Conservation (phyloP, 768 basidiomycete species). For the Lactifluus echinatus region DNA sequence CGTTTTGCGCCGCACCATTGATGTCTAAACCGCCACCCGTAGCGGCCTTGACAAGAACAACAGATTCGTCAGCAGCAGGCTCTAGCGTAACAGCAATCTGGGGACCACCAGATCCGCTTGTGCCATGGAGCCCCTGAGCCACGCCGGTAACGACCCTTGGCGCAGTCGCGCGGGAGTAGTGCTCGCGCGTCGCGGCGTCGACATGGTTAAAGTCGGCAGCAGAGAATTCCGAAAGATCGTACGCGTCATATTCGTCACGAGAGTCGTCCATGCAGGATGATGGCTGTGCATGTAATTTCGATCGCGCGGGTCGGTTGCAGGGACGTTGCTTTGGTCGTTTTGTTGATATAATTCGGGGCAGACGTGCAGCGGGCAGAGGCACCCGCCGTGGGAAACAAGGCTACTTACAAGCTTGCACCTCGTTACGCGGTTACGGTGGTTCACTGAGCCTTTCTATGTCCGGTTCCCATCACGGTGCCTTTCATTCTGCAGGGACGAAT, state of each 20-base stretch:
- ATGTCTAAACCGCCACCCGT: not conserved
- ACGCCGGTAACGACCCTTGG: not conserved
- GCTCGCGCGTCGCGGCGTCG: slow-evolving; percentile 8
- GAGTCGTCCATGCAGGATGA: slow-evolving; percentile 1
- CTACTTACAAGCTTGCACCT: no score
- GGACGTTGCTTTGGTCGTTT: no score
- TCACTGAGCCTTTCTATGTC: no score
- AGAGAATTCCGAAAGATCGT: slow-evolving; percentile 21
- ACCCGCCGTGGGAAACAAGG: no score
- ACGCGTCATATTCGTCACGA: slow-evolving; percentile 18
- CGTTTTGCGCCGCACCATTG: not conserved
- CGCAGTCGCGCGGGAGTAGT: not conserved
- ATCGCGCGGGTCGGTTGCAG: not conserved
- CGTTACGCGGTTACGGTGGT: no score
- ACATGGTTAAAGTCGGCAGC: slow-evolving; percentile 10
- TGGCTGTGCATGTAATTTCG: not conserved
- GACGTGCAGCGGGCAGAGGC: no score
- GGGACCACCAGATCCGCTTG: slow-evolving; percentile 15
- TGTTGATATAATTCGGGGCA: no score
- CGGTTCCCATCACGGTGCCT: no score
- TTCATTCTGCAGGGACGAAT: not conserved
- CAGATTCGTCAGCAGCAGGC: slow-evolving; percentile 7
- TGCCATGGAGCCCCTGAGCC: not conserved
- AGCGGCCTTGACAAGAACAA: slow-evolving; percentile 12
- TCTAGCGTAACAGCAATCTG: slow-evolving; percentile 12